These are phyloP conservation scores for Clavariopsis aquatica DNA, from an alignment of 495 filamentous ascomycete genomes.

Conservation along the genomic window DNA sequence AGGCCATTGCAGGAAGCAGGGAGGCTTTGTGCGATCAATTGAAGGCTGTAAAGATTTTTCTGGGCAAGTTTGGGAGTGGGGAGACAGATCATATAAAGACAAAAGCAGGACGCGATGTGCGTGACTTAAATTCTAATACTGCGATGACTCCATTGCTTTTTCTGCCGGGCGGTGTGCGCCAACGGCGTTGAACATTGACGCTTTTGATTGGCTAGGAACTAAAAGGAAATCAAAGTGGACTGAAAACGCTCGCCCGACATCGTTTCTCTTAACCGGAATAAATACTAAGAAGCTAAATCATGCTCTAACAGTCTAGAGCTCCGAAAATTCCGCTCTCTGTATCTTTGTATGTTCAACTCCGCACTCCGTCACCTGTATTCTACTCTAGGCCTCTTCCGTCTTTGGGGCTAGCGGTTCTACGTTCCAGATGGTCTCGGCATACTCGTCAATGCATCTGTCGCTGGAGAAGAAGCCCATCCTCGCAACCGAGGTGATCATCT, in stretches of 20 bases:
- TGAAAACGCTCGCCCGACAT: not conserved
- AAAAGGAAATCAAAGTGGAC: not conserved
- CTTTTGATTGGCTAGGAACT: not conserved
- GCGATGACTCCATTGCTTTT: constrained; percentile 11
- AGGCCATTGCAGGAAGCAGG: constrained; percentile 33
- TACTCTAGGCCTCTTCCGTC: constrained; percentile 7
- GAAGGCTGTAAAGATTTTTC: not conserved
- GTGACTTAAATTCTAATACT: not conserved
- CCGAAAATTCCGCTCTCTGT: not conserved
- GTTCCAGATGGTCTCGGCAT: constrained; percentile 97
- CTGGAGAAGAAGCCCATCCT: constrained; percentile 97
- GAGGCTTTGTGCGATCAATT: constrained; percentile 13
- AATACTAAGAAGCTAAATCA: not conserved
- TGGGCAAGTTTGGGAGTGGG: not conserved
- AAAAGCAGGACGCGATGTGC: not conserved
- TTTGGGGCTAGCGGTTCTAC: constrained; percentile 67
- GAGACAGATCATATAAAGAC: not conserved
- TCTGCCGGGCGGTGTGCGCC: constrained; percentile 7
- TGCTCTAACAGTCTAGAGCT: not conserved
- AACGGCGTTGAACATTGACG: not conserved
- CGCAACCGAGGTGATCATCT: constrained; percentile 82
- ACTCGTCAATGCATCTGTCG: constrained; percentile 97
- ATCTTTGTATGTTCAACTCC: not conserved
- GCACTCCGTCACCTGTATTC: not conserved
- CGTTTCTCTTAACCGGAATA: not conserved